These are phyloP conservation scores for Syncephalastrum monosporum DNA, from an alignment of 371 early-diverging fungal genomes.

Conservation along the genomic window DNA sequence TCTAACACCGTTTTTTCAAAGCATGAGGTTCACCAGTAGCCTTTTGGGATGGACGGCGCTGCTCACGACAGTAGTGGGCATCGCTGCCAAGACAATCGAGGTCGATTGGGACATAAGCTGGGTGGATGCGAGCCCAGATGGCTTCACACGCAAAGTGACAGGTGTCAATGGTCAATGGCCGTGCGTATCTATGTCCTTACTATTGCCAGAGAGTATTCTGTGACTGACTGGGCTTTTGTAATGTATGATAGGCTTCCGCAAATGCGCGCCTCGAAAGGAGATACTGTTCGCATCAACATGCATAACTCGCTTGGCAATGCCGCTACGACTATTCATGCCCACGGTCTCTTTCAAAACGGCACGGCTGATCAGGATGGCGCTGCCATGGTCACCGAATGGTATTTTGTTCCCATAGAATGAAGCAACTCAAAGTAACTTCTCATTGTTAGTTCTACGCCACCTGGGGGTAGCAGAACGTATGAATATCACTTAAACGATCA, in stretches of 20 bases:
- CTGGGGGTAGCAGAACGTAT: constrained; percentile 59
- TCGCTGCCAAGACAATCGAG: constrained; percentile 29
- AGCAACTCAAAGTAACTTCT: neutral
- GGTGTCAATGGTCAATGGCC: constrained; percentile 78
- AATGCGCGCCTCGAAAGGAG: constrained; percentile 43
- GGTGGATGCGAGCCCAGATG: constrained; percentile 71
- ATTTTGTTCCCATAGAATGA: neutral
- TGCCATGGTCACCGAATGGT: constrained; percentile 61
- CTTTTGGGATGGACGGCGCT: too few species aligned
- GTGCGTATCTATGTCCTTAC: constrained; percentile 34
- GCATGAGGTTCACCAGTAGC: too few species aligned
- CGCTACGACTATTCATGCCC: constrained; percentile 62
- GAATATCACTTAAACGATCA: constrained; percentile 52
- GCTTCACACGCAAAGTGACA: constrained; percentile 62
- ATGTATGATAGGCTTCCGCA: constrained; percentile 35
- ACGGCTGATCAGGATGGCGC: constrained; percentile 66
- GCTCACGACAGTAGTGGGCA: too few species aligned
- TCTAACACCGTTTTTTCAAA: too few species aligned
- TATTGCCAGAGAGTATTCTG: too few species aligned
- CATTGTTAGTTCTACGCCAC: constrained; percentile 37
- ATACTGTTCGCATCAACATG: constrained; percentile 62
- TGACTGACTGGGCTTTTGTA: too few species aligned
- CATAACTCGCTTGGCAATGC: constrained; percentile 48
- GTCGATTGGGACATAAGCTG: constrained; percentile 74
- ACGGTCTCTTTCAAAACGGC: constrained; percentile 67